A percentile compares a stretch with the other conserved stretches of the same genome.
phyloP scores from a whole-genome alignment of 768 basidiomycete species.

The Mycena crocata region DNA sequence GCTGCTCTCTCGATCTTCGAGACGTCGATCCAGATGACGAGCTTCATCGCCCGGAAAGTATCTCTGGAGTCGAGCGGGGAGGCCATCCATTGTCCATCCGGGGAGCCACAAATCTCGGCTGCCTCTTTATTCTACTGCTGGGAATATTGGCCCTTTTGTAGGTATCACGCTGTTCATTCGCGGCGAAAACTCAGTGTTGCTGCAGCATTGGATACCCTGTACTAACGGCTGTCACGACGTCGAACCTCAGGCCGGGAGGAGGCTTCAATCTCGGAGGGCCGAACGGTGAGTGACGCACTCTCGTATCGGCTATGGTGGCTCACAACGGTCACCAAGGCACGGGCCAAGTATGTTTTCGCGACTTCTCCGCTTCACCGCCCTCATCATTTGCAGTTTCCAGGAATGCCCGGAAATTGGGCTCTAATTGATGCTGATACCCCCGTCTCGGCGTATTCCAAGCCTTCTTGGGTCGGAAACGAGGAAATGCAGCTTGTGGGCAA shows the following conservation, averaged over 20 bases:
- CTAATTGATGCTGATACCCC: conserved; percentile 72
- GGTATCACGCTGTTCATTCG: not conserved
- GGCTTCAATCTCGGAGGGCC: conserved; percentile 62
- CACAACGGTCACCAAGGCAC: conserved; percentile 11
- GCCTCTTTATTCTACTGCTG: conserved; percentile 54
- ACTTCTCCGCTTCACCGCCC: conserved; percentile 50
- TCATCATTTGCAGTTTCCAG: conserved; percentile 19
- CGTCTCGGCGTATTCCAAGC: conserved; percentile 44
- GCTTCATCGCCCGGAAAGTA: conserved; percentile 39
- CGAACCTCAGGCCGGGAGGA: conserved; percentile 38
- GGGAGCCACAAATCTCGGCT: conserved; percentile 75
- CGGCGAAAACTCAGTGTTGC: not conserved
- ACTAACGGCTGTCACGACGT: conserved; percentile 42
- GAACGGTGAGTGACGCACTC: conserved; percentile 31
- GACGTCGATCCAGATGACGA: conserved; percentile 57
- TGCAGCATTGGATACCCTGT: conserved; percentile 52
- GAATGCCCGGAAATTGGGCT: conserved; percentile 55
- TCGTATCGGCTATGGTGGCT: not conserved
- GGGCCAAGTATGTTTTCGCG: conserved; percentile 25
- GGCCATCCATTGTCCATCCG: conserved; percentile 64
- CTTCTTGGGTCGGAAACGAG: conserved; percentile 55
- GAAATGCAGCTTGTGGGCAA: conserved; percentile 59
- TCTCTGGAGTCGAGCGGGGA: conserved; percentile 55
- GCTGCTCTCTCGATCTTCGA: conserved; percentile 57
- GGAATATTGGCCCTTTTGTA: conserved; percentile 31